Evolutionary conservation across 495 filamentous ascomycete genomes (phyloP), one percentile per base, ranked within the genome.

Genomic region (Achaetomiella virescens): DNA sequence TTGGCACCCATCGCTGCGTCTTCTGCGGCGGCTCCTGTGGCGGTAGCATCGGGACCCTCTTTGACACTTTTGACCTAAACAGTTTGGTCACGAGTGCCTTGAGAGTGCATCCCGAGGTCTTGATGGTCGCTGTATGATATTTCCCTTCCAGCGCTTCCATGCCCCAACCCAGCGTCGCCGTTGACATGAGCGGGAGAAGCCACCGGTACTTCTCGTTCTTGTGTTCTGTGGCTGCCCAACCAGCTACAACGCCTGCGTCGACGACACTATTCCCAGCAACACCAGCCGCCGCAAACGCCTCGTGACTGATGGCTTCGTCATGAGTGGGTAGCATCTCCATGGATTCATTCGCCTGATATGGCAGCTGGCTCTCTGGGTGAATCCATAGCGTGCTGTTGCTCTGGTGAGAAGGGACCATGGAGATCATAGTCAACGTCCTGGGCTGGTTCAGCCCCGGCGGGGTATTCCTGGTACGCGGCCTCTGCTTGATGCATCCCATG

Each of bases 111-210:
- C 44, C 50, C 0, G 56, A 54, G 14, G 56, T 29, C 24, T 36
- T 53, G 7, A 17, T 1, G 22, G 12, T 47, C 6, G 29, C 49
- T 11, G 35, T 21, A 12, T 53, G 43, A 21, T 53, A 59, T 7
- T 59, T 49, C 9, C 48, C 43, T 21, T 59, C 49, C 10, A 59
- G 35, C 2, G 35, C 48, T 27, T 59, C 43, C 35, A 53, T 35
- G 1, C 49, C 49, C 36, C 42, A 54, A 14, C 56, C 56, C 37
- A 59, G 14, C 1, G 56, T 59, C 2, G 56, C 56, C 3, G 43
- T 35, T 14, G 49, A 21, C 56, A 59, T 53, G 14, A 59, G 11
- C 21, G 56, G 56, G 14, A 59, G 49, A 21, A 59, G 27, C 56
- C 56, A 59, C 7, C 48, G 44, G 36, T 59, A 44, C 44, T 48